A percentile compares a stretch with the other conserved stretches of the same genome.
phyloP scores from a whole-genome alignment of 108 stramenopile species.

The Nitzschia sp. region DNA sequence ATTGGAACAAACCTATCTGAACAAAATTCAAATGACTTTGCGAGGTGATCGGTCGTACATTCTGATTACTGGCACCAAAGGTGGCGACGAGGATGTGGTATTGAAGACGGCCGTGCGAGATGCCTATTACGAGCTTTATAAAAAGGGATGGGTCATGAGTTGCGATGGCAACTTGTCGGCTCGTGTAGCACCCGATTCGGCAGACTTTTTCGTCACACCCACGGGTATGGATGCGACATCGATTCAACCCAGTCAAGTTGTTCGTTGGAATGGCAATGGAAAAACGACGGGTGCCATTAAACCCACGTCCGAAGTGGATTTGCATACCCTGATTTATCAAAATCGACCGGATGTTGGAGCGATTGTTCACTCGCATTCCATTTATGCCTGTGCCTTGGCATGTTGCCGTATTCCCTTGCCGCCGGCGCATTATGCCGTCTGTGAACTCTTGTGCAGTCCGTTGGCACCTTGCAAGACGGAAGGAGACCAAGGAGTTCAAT shows the following conservation, averaged over 20 bases:
- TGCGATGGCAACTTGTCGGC: slow-evolving; percentile 26
- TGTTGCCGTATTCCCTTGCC: slow-evolving; percentile 28
- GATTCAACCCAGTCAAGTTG: slow-evolving; percentile 13
- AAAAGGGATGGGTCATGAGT: slow-evolving; percentile 19
- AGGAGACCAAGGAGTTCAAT: slow-evolving; percentile 9
- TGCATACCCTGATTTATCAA: slow-evolving; percentile 20
- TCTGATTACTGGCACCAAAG: slow-evolving; percentile 21
- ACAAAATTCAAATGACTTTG: slow-evolving; percentile 32
- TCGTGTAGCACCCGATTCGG: neutral
- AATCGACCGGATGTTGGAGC: slow-evolving; percentile 25
- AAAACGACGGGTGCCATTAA: slow-evolving; percentile 1
- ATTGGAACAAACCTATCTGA: slow-evolving; percentile 14
- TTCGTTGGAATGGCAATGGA: slow-evolving; percentile 13
- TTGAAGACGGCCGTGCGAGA: slow-evolving; percentile 12
- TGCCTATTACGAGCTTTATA: slow-evolving; percentile 15
- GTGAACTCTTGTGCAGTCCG: slow-evolving; percentile 15
- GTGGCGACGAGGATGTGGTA: neutral
- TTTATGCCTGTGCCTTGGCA: slow-evolving; percentile 26
- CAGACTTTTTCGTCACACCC: slow-evolving; percentile 25
- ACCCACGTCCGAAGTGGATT: slow-evolving; percentile 10
- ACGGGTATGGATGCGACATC: slow-evolving; percentile 13
- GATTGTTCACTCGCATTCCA: slow-evolving; percentile 23
- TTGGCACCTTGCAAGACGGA: neutral
- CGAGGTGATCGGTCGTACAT: slow-evolving; percentile 34
- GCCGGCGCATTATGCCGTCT: slow-evolving; percentile 27